Percentiles rank a stretch among this genome's conserved stretches.
phyloP scores from a whole-genome alignment of 2,329 filamentous ascomycete species.

The Hymenoscyphus fraxineus region DNA sequence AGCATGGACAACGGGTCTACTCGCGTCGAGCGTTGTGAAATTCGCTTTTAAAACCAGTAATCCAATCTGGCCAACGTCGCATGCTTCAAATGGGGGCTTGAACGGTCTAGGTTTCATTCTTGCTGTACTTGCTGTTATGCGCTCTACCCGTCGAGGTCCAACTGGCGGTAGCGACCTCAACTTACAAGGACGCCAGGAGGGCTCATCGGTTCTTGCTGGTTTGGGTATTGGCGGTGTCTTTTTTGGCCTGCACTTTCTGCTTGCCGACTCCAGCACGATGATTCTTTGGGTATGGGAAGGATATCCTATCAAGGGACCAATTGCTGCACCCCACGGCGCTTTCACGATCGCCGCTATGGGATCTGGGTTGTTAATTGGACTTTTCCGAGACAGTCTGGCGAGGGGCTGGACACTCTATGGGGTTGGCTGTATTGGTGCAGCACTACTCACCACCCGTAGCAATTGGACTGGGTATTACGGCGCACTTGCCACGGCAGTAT shows the following conservation, averaged over 20 bases:
- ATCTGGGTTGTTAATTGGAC: constrained; percentile 69
- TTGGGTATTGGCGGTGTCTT: constrained; percentile 78
- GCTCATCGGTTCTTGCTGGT: constrained; percentile 68
- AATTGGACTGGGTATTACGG: constrained; percentile 92
- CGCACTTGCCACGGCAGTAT: constrained; percentile 69
- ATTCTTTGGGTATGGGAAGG: constrained; percentile 98
- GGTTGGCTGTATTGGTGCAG: constrained; percentile 73
- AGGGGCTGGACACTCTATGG: constrained; percentile 78
- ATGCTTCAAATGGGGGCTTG: constrained; percentile 84
- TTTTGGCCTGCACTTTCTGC: constrained; percentile 85
- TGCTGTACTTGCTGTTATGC: constrained; percentile 69
- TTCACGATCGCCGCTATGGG: constrained; percentile 87
- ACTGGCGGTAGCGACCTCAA: constrained; percentile 39
- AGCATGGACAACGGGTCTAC: constrained; percentile 75
- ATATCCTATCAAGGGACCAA: constrained; percentile 83
- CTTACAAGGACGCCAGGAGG: constrained; percentile 53
- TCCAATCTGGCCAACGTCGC: constrained; percentile 93
- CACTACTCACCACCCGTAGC: constrained; percentile 68
- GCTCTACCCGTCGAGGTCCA: constrained; percentile 66
- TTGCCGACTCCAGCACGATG: constrained; percentile 98
- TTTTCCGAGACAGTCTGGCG: constrained; percentile 66
- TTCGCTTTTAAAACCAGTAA: constrained; percentile 95
- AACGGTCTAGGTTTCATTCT: constrained; percentile 79
- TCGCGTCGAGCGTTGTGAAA: constrained; percentile 83
- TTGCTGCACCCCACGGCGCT: constrained; percentile 85